Conservation (phyloP, 305 asterid species). For the Fraxinus floribunda region DNA sequence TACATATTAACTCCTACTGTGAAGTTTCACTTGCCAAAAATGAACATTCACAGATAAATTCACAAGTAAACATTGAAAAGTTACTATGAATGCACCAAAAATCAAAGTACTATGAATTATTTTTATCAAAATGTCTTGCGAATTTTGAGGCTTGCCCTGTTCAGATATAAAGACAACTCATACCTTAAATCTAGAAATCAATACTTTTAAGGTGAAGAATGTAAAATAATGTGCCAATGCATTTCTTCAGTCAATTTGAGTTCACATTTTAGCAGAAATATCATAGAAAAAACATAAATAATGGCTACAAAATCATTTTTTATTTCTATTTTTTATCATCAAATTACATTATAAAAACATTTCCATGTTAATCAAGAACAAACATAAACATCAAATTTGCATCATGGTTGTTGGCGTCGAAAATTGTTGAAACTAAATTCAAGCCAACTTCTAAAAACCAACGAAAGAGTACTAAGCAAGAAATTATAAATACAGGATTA, state of each 20-base stretch:
- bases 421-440: too few species aligned
- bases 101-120: not conserved
- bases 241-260: not conserved
- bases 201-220: not conserved
- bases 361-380: too few species aligned
- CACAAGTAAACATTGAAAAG: not conserved
- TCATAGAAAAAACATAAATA: too few species aligned
- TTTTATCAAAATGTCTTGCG: not conserved
- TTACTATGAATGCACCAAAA: not conserved
- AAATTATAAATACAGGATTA: too few species aligned
- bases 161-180: not conserved
- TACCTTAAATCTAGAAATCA: not conserved
- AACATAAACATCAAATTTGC: too few species aligned
- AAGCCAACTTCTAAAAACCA: too few species aligned
- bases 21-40: slow-evolving; percentile 2
- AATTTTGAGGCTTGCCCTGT: not conserved
- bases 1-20: not conserved
- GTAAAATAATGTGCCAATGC: not conserved
- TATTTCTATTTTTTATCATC: too few species aligned
- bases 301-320: too few species aligned
- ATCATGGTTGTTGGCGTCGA: too few species aligned
- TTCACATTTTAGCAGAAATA: not conserved
- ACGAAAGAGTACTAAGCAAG: too few species aligned
- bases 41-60: slow-evolving; percentile 6
- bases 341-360: too few species aligned